Evolutionary conservation across 1,139 yeast species (phyloP).

Genomic region (Scheffersomyces quercinus): DNA sequence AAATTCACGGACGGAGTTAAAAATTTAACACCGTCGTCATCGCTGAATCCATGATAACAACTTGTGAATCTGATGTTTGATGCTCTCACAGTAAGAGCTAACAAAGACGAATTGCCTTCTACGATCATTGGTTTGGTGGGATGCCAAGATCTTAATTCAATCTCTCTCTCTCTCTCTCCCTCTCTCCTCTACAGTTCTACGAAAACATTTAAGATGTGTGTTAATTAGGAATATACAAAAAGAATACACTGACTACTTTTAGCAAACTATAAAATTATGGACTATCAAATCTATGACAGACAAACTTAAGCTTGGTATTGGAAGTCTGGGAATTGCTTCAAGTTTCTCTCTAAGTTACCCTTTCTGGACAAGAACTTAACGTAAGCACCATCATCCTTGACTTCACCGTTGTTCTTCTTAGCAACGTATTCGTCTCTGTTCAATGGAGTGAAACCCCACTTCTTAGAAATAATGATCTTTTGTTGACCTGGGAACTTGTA

Average conservation of each 20-base stretch:
- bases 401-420: slow-evolving; percentile 96
- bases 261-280: slow-evolving; percentile 6
- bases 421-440: slow-evolving; percentile 96
- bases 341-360: slow-evolving; percentile 93
- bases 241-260: background rate
- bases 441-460: slow-evolving; percentile 99
- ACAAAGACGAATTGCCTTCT: too few species aligned
- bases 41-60: too few species aligned
- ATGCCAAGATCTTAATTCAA: too few species aligned
- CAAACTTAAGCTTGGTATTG: slow-evolving; percentile 49
- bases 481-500: slow-evolving; percentile 99
- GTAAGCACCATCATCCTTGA: slow-evolving; percentile 99
- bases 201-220: background rate
- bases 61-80: too few species aligned
- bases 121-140: too few species aligned
- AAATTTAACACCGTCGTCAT: too few species aligned
- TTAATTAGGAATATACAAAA: too few species aligned
- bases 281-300: slow-evolving; percentile 1
- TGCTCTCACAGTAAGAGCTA: too few species aligned
- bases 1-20: too few species aligned
- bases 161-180: too few species aligned
- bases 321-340: slow-evolving; percentile 94
- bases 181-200: too few species aligned
- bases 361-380: slow-evolving; percentile 96
- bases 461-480: slow-evolving; percentile 97